Percentiles rank a stretch among this genome's conserved stretches.
Conservation (phyloP, 176 grass and related monocot genomes). For the Oryza glumipatula region DNA sequence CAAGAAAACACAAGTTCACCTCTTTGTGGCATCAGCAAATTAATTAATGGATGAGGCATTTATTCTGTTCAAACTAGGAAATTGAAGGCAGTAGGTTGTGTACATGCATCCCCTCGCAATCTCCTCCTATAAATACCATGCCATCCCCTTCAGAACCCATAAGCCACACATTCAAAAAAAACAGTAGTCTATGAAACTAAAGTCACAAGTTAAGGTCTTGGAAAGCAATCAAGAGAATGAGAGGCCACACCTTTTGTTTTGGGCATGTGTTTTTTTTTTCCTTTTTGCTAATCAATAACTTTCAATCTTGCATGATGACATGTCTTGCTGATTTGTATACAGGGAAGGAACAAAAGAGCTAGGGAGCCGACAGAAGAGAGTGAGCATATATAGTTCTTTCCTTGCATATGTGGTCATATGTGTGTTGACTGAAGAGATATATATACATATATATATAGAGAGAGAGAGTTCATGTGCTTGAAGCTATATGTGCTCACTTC, state of each 20-base stretch:
- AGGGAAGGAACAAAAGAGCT: background rate
- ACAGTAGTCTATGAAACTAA: conserved; percentile 32
- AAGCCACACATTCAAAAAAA: conserved; percentile 41
- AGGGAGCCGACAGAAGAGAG: conserved; percentile 40
- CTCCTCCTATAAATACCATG: conserved; percentile 50
- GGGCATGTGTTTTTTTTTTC: conserved; percentile 9
- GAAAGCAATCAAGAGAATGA: background rate
- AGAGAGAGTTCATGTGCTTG: conserved; percentile 36
- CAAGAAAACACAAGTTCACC: conserved; percentile 5
- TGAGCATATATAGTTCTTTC: conserved; percentile 60
- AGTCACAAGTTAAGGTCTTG: background rate
- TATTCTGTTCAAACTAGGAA: conserved; percentile 34
- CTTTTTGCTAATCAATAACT: background rate
- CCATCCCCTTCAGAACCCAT: conserved; percentile 31
- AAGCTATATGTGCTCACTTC: conserved; percentile 46
- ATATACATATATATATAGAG: background rate
- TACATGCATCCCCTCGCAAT: background rate
- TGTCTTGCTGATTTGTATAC: background rate
- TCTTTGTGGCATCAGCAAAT: background rate
- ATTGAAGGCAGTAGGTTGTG: background rate
- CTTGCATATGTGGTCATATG: conserved; percentile 32
- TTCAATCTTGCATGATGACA: background rate
- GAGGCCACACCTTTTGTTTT: background rate
- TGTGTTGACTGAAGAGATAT: background rate
- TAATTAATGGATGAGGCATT: background rate